phyloP scores from a whole-genome alignment of 352 stramenopile species.

The Pythium rhizo-oryzae region DNA sequence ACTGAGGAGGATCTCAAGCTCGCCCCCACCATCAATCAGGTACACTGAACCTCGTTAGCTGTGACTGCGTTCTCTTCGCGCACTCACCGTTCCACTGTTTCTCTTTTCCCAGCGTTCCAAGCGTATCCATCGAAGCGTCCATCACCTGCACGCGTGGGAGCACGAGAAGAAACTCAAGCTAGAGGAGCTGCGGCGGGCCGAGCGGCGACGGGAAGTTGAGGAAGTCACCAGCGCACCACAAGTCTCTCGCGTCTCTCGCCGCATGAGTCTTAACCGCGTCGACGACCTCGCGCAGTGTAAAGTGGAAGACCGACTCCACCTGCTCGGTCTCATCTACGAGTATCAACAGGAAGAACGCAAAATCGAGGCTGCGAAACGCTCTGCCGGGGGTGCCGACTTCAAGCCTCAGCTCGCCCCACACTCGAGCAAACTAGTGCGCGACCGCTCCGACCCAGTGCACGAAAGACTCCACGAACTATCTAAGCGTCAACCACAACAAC shows the following conservation, averaged over 20 bases:
- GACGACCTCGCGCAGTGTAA: constrained; percentile 65
- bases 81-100: not conserved
- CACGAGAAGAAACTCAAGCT: constrained; percentile 61
- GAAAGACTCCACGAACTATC: constrained; percentile 59
- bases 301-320: constrained; percentile 67
- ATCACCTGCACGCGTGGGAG: constrained; percentile 69
- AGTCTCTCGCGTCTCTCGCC: constrained; percentile 30
- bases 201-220: constrained; percentile 33
- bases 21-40: constrained; percentile 58
- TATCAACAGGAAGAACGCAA: constrained; percentile 64
- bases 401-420: constrained; percentile 55
- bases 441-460: constrained; percentile 33
- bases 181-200: constrained; percentile 40
- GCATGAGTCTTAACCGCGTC: constrained; percentile 37
- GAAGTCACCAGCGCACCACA: constrained; percentile 37
- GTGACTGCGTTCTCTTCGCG: not conserved
- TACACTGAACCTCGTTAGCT: constrained; percentile 17
- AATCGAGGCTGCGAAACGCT: constrained; percentile 17
- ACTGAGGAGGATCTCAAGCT: constrained; percentile 33
- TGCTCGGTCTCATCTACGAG: constrained; percentile 71
- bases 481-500: constrained; percentile 17
- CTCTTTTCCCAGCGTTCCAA: constrained; percentile 51
- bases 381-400: constrained; percentile 8
- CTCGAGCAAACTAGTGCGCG: constrained; percentile 45
- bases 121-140: constrained; percentile 52